Evolutionary conservation across 2,329 filamentous ascomycete genomes (phyloP).

Genomic region (Beauveria scarabaeidicola): DNA sequence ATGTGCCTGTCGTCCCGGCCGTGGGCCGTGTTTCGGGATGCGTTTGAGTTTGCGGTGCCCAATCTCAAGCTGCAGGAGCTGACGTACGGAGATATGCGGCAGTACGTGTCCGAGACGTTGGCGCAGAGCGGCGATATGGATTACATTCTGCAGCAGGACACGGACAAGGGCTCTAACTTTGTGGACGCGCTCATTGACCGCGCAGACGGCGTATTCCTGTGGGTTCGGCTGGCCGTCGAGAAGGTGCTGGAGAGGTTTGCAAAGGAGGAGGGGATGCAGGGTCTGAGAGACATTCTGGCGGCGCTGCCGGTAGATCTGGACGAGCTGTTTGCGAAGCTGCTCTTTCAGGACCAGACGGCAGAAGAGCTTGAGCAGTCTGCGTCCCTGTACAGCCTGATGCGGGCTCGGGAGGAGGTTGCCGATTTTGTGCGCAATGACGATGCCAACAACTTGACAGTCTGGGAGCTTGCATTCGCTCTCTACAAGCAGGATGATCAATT

Average conservation of each 20-base stretch:
- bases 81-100: constrained; percentile 20
- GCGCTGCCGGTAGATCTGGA: constrained; percentile 21
- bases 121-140: constrained; percentile 13
- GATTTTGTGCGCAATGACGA: constrained; percentile 26
- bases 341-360: constrained; percentile 21
- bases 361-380: constrained; percentile 17
- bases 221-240: constrained; percentile 24
- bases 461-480: constrained; percentile 26
- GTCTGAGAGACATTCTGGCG: constrained; percentile 10
- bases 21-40: constrained; percentile 20
- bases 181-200: constrained; percentile 16
- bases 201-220: constrained; percentile 27
- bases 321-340: constrained; percentile 21
- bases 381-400: constrained; percentile 22
- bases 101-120: constrained; percentile 19
- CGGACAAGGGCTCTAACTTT: constrained; percentile 1
- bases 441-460: constrained; percentile 22
- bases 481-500: constrained; percentile 15
- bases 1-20: constrained; percentile 26
- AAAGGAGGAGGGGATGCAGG: neutral
- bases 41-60: constrained; percentile 19
- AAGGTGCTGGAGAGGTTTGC: constrained; percentile 18
- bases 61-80: constrained; percentile 21
- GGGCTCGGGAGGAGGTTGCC: constrained; percentile 23
- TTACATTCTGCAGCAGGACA: constrained; percentile 11